Base-by-base conservation (phyloP, 129 eudicot genomes). In the Arctium lappa region DNA sequence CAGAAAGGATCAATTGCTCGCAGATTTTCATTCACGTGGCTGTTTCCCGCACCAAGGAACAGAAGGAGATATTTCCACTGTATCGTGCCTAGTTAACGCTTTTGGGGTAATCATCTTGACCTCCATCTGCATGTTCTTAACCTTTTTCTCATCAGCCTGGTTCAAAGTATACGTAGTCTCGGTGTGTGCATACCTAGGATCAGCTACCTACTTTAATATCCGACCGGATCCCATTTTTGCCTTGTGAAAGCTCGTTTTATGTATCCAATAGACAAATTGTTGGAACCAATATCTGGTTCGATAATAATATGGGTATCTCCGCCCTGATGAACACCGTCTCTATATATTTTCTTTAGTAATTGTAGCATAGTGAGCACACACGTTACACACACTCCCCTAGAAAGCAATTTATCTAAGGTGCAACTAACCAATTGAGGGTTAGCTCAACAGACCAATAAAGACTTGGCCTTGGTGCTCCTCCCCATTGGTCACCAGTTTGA, bases 1-100 rank as follows among this genome's bases (percentile, higher is more conserved):
- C 36, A 86, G 44, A 76, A 95, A 95, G 88, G 99, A 93, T 80
- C 84, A 88, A 40, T 63, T 91, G 86, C 92, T 95, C 1, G 86
- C 90, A 2, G 93, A 91, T 30, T 93, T 95, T 75, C 69, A 83
- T 39, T 83, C 84, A 1, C 31, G 34, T 3, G 98, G 99, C 30
- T 90, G 90, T 85, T 95, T 95, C 76, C 98, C 98, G 16, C 37
- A 79, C 8, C 90, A 91, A 79, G 97, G 88, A 78, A 85, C 86
- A 37, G 97, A 93, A 87, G 77, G 73, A 6, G 88, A 88, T 36
- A 90, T 95, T 56, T 81, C 90, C 46, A 85, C 83, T 38, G 8
- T 22, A 15, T 89, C 88, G 78, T 91, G 97, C 79, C 60, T 91
- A 31, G 63, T 82, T 48, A 93, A 91, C 63, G 89, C 81, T 73